Evolutionary conservation across 331 rosid genomes (phyloP), one percentile per base, ranked within the genome.

Genomic region (Quercus tomentella): DNA sequence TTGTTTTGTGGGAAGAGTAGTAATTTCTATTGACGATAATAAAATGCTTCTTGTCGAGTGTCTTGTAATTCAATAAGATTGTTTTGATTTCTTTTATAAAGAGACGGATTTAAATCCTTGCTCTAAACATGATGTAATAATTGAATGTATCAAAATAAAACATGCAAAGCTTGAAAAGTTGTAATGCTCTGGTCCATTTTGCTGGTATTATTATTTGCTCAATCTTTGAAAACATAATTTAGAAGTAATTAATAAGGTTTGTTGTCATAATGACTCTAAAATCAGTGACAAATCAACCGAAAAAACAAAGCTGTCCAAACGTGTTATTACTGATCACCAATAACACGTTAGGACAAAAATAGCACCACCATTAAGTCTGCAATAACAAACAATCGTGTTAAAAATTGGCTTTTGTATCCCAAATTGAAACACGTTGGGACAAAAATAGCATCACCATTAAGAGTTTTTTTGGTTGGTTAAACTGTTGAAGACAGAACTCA

Each of bases 211-310:
- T 57, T 43, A 83, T 68, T 37, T 70, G 77, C 75, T 73, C 75
- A 68, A 76, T 65, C 76, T 84, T 54, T 45, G 33, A 77, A 73
- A 74, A 80, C 81, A 81, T 65, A 17, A 82, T 82, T 77, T 49
- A 51, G 30, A 78, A 84, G 88, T 82, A 35, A 76, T 82, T 26
- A 58, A 65, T 68, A 72, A 80, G 84, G 83, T 82, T 82, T 14
- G 35, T 54, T 75, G 70, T 62, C 63, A 82, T 87, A 71, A 81
- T 72, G 77, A 63, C n/a, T 37, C 30, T 25, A 22, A 79, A 65
- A 63, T 7, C 12, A 52, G 30, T 30, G 77, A 43, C 56, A 65
- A 26, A 62, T 20, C 31, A 37, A 41, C 58, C 20, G 72, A 23
- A 74, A 30, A 70, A 55, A 26, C 79, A 62, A 62, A 21, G 1